Conservation (phyloP, 805 yeast genomes). For the Yamadazyma scolyti region DNA sequence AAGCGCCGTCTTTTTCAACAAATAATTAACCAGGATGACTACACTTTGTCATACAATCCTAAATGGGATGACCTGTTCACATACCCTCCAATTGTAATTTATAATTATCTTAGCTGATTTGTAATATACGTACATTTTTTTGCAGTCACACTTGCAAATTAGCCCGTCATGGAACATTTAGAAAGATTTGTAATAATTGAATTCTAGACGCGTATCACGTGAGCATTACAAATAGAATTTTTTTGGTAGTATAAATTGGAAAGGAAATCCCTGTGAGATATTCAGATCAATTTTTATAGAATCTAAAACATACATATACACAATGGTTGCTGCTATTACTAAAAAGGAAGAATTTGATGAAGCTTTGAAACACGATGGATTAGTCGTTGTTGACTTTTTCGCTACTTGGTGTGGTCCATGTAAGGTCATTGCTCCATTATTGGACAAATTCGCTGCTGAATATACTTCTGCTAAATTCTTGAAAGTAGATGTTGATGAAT, state of each 20-base stretch:
- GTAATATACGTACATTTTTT: no score
- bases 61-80: constrained; percentile 2
- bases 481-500: constrained; percentile 90
- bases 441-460: constrained; percentile 73
- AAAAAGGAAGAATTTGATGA: constrained; percentile 57
- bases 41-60: constrained; percentile 1
- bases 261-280: background rate
- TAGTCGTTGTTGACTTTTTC: constrained; percentile 91
- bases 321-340: constrained; percentile 35
- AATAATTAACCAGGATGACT: constrained; percentile 6
- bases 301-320: constrained; percentile 2
- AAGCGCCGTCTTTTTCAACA: constrained; percentile 5
- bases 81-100: constrained; percentile 8
- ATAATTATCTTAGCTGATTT: constrained; percentile 3
- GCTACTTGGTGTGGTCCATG: constrained; percentile 99
- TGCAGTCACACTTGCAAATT: no score
- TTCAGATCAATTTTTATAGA: background rate
- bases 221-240: constrained; percentile 7
- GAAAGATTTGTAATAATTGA: no score
- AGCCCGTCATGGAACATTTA: no score
- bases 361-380: constrained; percentile 58
- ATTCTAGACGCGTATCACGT: no score
- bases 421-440: constrained; percentile 92
- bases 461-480: constrained; percentile 69
- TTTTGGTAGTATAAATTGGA: constrained; percentile 2